These are phyloP conservation scores for Pseudogymnoascus sp. DNA, from an alignment of 2,329 filamentous ascomycete genomes.

Conservation along the genomic window DNA sequence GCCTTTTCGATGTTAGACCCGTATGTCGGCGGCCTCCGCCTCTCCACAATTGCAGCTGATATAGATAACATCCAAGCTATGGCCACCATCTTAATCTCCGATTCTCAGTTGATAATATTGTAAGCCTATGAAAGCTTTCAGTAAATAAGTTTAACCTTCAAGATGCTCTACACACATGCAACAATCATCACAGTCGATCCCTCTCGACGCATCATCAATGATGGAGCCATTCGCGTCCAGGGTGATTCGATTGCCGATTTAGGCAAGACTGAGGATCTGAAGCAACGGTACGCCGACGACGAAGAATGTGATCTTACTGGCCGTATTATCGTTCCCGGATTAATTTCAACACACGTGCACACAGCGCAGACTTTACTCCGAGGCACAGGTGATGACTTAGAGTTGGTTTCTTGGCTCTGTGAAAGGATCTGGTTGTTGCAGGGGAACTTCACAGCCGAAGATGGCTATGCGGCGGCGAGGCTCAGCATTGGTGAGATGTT, in stretches of 20 bases:
- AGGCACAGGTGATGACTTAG: slow-evolving; percentile 38
- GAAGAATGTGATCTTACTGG: slow-evolving; percentile 31
- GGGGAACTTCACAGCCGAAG: slow-evolving; percentile 36
- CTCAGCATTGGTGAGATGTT: slow-evolving; percentile 45
- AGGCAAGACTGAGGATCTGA: slow-evolving; percentile 33
- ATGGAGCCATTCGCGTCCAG: slow-evolving; percentile 39
- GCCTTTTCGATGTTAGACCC: background rate
- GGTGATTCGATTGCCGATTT: slow-evolving; percentile 36
- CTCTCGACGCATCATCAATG: slow-evolving; percentile 36
- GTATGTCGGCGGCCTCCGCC: background rate
- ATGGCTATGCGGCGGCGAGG: slow-evolving; percentile 41
- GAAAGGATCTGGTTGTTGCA: slow-evolving; percentile 43
- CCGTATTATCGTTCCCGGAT: slow-evolving; percentile 40
- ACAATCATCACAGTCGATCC: slow-evolving; percentile 46
- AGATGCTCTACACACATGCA: slow-evolving; percentile 40
- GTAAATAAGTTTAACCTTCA: background rate
- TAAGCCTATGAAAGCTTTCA: background rate
- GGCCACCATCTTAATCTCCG: background rate
- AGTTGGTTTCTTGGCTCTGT: slow-evolving; percentile 43
- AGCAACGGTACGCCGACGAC: slow-evolving; percentile 26
- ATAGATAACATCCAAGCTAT: background rate
- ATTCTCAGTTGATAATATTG: background rate
- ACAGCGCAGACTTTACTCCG: slow-evolving; percentile 42
- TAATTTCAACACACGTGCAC: slow-evolving; percentile 45
- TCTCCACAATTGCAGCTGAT: slow-evolving; percentile 1